phyloP scores from a whole-genome alignment of 805 yeast genomes.

The Cyberlindnera mycetangii region DNA sequence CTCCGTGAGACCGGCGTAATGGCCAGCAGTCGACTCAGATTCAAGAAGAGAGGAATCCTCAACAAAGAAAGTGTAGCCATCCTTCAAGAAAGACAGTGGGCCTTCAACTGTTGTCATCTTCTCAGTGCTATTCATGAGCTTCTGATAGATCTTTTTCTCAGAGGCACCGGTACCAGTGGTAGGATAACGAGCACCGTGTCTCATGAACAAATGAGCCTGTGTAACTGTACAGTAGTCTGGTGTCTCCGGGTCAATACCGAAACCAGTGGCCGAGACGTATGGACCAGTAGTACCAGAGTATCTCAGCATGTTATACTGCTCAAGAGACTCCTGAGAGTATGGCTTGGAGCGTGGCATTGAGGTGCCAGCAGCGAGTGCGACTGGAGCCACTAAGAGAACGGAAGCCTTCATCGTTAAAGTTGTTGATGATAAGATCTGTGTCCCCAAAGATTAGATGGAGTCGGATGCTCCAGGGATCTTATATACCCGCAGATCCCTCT shows the following conservation, averaged over 20 bases:
- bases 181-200: constrained; percentile 82
- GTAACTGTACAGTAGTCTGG: constrained; percentile 52
- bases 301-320: constrained; percentile 31
- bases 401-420: constrained; percentile 6
- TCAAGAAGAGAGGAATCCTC: constrained; percentile 39
- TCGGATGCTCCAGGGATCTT: too few species aligned
- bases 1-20: constrained; percentile 46
- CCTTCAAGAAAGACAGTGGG: constrained; percentile 50
- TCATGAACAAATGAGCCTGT: constrained; percentile 67
- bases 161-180: constrained; percentile 38
- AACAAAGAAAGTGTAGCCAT: constrained; percentile 52
- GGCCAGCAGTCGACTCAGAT: constrained; percentile 35
- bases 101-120: constrained; percentile 38
- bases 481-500: neutral
- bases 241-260: constrained; percentile 46
- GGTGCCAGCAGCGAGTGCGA: neutral
- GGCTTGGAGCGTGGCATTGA: constrained; percentile 15
- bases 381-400: constrained; percentile 1
- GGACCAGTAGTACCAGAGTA: constrained; percentile 60
- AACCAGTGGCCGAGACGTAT: constrained; percentile 48
- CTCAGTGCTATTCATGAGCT: constrained; percentile 35
- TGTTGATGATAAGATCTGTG: neutral
- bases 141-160: constrained; percentile 23
- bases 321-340: constrained; percentile 20
- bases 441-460: neutral